Evolutionary conservation across 2,329 filamentous ascomycete species (phyloP).

Genomic region (Dryadomyces quercivorus): DNA sequence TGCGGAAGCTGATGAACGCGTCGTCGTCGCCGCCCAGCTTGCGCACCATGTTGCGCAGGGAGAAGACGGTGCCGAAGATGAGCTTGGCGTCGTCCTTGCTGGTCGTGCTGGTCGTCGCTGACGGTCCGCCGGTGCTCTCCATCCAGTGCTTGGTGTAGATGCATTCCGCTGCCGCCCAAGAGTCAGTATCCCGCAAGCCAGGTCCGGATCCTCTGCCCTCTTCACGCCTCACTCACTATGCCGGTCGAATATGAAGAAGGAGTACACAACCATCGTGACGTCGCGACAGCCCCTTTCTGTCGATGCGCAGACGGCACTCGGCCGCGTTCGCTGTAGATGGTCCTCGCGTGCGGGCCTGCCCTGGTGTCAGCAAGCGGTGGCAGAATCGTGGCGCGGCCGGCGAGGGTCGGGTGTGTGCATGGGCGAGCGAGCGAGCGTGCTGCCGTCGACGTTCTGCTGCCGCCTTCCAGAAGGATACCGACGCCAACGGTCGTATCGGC

Average conservation of each 20-base stretch:
- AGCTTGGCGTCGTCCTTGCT: constrained; percentile 77
- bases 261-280: constrained; percentile 73
- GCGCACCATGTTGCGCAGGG: constrained; percentile 88
- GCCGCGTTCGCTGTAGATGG: not conserved
- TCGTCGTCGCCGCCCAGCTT: constrained; percentile 91
- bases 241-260: constrained; percentile 97
- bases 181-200: too few species aligned
- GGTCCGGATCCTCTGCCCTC: not conserved
- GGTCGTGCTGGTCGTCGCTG: constrained; percentile 11
- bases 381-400: not conserved
- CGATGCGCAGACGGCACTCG: too few species aligned
- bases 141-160: constrained; percentile 89
- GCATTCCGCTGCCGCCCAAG: constrained; percentile 67
- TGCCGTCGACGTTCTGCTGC: not conserved
- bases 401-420: not conserved
- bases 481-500: not conserved
- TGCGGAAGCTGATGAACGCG: constrained; percentile 88
- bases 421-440: too few species aligned
- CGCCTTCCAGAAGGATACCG: not conserved
- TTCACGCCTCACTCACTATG: constrained; percentile 56
- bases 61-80: constrained; percentile 94
- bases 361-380: too few species aligned
- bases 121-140: constrained; percentile 20
- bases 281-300: too few species aligned
- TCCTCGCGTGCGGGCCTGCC: not conserved